These are phyloP conservation scores for Rutidosis leptorrhynchoides DNA, from an alignment of 129 eudicot genomes.

Conservation along the genomic window DNA sequence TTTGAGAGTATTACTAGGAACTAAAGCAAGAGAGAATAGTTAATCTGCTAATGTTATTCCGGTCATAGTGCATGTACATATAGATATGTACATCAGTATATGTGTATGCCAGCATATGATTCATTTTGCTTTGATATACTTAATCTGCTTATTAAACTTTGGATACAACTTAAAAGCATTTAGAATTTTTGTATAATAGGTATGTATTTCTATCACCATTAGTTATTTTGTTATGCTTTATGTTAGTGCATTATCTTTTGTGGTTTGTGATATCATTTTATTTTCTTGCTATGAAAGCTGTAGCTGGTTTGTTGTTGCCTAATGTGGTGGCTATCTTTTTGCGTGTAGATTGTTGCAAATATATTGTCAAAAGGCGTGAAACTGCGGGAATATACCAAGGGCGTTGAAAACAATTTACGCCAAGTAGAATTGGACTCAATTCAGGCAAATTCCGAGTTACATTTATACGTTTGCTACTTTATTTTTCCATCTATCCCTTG, in stretches of 20 bases:
- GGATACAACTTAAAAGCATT: background rate
- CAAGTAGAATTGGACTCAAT: constrained; percentile 89
- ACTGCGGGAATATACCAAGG: constrained; percentile 89
- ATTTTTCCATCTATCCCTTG: background rate
- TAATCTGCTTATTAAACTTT: background rate
- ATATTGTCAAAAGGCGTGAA: constrained; percentile 87
- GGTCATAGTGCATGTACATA: background rate
- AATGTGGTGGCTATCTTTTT: constrained; percentile 22
- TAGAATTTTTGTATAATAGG: background rate
- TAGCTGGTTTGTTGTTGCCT: constrained; percentile 10
- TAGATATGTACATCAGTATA: background rate
- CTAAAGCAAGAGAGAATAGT: background rate
- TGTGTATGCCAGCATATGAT: background rate
- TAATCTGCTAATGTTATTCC: too few relatives aligned
- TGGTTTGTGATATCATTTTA: background rate
- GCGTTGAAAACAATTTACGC: constrained; percentile 90
- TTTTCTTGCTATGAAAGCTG: constrained; percentile 14
- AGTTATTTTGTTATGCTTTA: background rate
- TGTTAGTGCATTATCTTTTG: background rate
- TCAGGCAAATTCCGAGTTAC: constrained; percentile 54
- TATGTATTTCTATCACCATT: background rate
- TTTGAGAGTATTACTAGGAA: background rate
- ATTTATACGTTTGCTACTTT: constrained; percentile 5
- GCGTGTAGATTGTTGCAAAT: constrained; percentile 73
- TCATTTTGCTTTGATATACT: background rate